These are phyloP conservation scores for Paraphoma chrysanthemicola DNA, from an alignment of 2,329 filamentous ascomycete genomes.

Conservation along the genomic window DNA sequence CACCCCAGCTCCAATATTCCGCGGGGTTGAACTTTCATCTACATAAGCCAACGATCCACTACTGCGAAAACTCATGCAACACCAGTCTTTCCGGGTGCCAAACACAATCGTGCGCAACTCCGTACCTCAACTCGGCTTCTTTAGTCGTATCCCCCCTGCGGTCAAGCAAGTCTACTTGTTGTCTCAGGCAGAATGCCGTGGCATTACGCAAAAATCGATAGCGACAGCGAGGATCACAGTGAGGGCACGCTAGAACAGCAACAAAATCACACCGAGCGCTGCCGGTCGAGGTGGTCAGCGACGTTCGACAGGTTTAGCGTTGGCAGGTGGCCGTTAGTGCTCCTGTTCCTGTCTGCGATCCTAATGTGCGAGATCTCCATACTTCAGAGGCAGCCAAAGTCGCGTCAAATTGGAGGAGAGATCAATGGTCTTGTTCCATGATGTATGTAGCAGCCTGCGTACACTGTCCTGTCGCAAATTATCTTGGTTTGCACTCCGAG, in stretches of 20 bases:
- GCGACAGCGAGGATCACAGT: constrained; percentile 7
- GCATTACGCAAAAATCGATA: constrained; percentile 19
- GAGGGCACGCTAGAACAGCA: constrained; percentile 3
- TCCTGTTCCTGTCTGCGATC: constrained; percentile 13
- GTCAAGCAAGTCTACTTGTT: neutral
- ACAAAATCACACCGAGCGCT: neutral
- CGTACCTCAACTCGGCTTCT: no score
- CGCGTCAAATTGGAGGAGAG: constrained; percentile 11
- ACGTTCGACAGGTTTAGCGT: constrained; percentile 1
- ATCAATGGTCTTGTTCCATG: constrained; percentile 20
- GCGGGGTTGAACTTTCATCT: neutral
- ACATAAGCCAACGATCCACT: no score
- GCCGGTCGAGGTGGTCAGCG: constrained; percentile 1
- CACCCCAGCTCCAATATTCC: neutral
- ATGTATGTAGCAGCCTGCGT: constrained; percentile 9
- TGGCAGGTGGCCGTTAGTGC: constrained; percentile 15
- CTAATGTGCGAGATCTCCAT: constrained; percentile 20
- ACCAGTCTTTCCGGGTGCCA: no score
- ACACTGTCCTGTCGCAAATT: neutral
- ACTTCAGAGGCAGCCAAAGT: constrained; percentile 13
- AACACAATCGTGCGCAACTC: no score
- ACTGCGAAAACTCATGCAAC: no score
- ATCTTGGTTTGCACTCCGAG: neutral
- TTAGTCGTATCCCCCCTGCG: neutral
- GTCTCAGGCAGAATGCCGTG: constrained; percentile 2